Percentiles rank a stretch among this genome's conserved stretches.
phyloP scores from a whole-genome alignment of 176 grass and related monocot genomes.

The Zoysia pacifica region DNA sequence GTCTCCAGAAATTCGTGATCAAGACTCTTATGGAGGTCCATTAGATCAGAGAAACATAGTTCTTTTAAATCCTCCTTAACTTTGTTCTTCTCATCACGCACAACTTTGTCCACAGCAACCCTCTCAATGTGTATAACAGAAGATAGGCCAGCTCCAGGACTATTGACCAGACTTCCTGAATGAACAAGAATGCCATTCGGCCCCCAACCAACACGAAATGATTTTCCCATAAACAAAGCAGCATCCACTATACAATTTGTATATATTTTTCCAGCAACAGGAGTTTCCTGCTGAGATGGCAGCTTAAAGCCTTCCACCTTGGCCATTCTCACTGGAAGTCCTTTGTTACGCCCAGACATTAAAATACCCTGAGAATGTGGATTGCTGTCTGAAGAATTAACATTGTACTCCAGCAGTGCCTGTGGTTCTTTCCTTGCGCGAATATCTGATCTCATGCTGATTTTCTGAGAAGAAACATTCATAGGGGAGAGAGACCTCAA shows the following conservation, averaged over 20 bases:
- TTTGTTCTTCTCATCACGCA: slow-evolving; percentile 65
- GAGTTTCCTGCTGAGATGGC: slow-evolving; percentile 67
- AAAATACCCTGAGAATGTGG: slow-evolving; percentile 66
- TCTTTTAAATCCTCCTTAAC: slow-evolving; percentile 68
- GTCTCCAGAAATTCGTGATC: slow-evolving; percentile 54
- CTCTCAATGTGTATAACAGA: slow-evolving; percentile 85
- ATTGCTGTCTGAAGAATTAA: slow-evolving; percentile 57
- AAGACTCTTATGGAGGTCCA: slow-evolving; percentile 77
- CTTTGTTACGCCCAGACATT: slow-evolving; percentile 78
- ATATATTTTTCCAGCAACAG: slow-evolving; percentile 63
- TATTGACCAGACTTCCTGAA: slow-evolving; percentile 68
- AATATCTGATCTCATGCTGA: slow-evolving; percentile 43
- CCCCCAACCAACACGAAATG: slow-evolving; percentile 94
- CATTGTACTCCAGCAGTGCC: slow-evolving; percentile 70
- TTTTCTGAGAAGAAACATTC: slow-evolving; percentile 57
- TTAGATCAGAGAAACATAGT: slow-evolving; percentile 60
- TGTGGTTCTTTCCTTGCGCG: slow-evolving; percentile 62
- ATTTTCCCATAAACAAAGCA: slow-evolving; percentile 90
- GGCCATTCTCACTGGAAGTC: slow-evolving; percentile 58
- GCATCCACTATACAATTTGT: slow-evolving; percentile 78
- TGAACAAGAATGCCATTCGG: slow-evolving; percentile 90
- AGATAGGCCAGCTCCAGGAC: slow-evolving; percentile 59
- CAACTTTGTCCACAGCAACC: slow-evolving; percentile 62
- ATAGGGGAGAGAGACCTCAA: slow-evolving; percentile 61
- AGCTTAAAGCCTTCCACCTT: slow-evolving; percentile 89